phyloP scores from a whole-genome alignment of 2,329 filamentous ascomycete species.

The Reticulascus tulasneorum region DNA sequence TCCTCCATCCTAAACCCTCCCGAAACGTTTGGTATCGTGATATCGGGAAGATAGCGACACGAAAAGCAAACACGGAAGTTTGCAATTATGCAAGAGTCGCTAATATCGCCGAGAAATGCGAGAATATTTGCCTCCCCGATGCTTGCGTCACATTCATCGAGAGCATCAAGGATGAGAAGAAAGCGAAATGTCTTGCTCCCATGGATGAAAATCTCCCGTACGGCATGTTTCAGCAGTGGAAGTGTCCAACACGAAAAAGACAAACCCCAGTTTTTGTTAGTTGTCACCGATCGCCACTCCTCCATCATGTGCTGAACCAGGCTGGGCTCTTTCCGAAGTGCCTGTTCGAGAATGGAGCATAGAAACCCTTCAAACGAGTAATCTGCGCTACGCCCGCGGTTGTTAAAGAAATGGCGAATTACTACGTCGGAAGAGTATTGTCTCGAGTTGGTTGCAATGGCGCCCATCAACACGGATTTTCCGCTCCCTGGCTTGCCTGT shows the following conservation, averaged over 20 bases:
- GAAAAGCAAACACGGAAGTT: constrained; percentile 5
- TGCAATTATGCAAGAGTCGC: not conserved
- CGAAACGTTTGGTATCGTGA: not conserved
- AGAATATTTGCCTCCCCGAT: constrained; percentile 1
- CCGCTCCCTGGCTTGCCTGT: constrained; percentile 8
- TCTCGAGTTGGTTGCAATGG: not conserved
- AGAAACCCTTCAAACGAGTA: constrained; percentile 9
- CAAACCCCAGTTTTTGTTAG: not conserved
- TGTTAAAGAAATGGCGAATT: constrained; percentile 6
- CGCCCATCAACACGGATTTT: constrained; percentile 9
- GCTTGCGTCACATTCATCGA: constrained; percentile 5
- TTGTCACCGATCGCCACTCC: constrained; percentile 2
- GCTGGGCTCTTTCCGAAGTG: constrained; percentile 2
- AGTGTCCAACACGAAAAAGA: no score
- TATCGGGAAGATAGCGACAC: constrained; percentile 5
- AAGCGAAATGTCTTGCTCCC: not conserved
- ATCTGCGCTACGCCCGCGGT: constrained; percentile 1
- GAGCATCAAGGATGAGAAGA: constrained; percentile 6
- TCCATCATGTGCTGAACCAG: constrained; percentile 3
- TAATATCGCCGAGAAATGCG: not conserved
- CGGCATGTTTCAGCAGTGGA: constrained; percentile 2
- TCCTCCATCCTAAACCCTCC: not conserved
- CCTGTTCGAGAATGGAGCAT: constrained; percentile 2
- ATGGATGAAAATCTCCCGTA: not conserved
- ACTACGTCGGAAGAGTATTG: constrained; percentile 1